Percentiles rank a stretch among this genome's conserved stretches.
Evolutionary conservation across 768 basidiomycete species (phyloP).

Genomic region (Dictyophora rubrovolvata): DNA sequence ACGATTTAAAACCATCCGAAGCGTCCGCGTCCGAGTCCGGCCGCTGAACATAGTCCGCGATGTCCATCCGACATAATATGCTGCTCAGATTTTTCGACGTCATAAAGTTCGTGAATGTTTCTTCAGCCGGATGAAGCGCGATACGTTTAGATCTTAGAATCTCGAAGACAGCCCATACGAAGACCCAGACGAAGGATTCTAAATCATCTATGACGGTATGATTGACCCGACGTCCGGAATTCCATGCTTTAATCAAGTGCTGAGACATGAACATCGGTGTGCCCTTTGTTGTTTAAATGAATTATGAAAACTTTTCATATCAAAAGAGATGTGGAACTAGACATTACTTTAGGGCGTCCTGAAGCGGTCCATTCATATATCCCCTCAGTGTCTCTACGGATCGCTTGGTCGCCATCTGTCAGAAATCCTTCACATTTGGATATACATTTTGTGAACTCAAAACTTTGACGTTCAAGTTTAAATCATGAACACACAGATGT

Average conservation of each 20-base stretch:
- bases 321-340: background rate
- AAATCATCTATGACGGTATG: slow-evolving; percentile 1
- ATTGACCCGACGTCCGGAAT: background rate
- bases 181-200: slow-evolving; percentile 3
- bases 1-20: background rate
- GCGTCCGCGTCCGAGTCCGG: background rate
- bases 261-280: slow-evolving; percentile 2
- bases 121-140: background rate
- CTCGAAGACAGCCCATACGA: background rate
- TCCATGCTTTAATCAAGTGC: background rate
- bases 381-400: background rate
- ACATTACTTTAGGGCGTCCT: background rate
- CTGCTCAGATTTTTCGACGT: background rate
- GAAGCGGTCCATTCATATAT: background rate
- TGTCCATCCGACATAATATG: background rate
- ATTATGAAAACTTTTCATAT: background rate
- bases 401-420: background rate
- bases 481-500: background rate
- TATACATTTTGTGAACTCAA: background rate
- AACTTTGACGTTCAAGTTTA: background rate
- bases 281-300: background rate
- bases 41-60: background rate
- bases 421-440: background rate
- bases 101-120: background rate
- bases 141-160: background rate